phyloP scores from a whole-genome alignment of 148 eudicot genomes.

The Camellia granthamiana region DNA sequence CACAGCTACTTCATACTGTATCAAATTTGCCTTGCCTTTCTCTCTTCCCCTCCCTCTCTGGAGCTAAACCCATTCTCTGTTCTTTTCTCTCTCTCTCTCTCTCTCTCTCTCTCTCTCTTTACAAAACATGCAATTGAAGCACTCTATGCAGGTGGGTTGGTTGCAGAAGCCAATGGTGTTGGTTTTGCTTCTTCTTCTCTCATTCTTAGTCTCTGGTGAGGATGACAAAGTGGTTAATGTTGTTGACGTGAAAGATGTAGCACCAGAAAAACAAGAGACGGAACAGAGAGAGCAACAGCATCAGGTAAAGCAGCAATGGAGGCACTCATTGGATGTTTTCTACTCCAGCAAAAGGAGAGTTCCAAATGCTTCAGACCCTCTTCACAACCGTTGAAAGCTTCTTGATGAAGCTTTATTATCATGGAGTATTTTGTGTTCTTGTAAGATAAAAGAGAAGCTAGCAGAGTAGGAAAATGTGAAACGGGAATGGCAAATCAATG shows the following conservation, averaged over 20 bases:
- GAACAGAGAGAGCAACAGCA: neutral
- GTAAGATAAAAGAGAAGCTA: neutral
- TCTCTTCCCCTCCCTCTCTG: neutral
- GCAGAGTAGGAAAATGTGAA: neutral
- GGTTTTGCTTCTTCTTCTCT: constrained; percentile 10
- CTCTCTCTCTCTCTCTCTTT: neutral
- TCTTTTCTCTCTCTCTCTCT: neutral
- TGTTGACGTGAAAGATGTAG: neutral
- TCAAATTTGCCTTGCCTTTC: constrained; percentile 10
- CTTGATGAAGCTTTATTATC: too few species aligned
- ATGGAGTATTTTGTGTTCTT: neutral
- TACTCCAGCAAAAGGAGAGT: constrained; percentile 15
- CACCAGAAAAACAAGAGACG: neutral
- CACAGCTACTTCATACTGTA: neutral
- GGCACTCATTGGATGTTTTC: constrained; percentile 17
- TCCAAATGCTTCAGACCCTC: constrained; percentile 26
- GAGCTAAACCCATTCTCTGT: neutral
- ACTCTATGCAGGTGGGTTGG: neutral
- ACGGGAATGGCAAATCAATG: too few species aligned
- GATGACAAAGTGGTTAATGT: neutral
- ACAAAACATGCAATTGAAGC: constrained; percentile 21
- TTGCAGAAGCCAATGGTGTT: constrained; percentile 17
- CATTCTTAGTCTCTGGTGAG: constrained; percentile 17
- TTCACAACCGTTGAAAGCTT: constrained; percentile 34
- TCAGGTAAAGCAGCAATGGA: neutral